These are phyloP conservation scores for Podila horticola DNA, from an alignment of 192 early-diverging fungal species.

Conservation along the genomic window DNA sequence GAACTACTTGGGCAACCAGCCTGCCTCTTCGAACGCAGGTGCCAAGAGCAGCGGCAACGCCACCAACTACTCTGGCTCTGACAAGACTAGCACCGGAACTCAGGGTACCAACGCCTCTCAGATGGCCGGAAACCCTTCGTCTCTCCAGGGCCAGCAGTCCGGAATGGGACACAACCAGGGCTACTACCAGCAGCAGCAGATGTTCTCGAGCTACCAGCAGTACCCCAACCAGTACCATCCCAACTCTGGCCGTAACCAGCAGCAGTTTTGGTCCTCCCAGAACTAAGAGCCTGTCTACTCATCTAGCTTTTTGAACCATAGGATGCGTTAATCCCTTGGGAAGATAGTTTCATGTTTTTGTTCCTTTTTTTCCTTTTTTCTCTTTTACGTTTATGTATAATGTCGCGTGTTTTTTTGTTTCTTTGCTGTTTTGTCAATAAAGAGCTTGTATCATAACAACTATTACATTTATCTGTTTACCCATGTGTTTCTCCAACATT, in stretches of 20 bases:
- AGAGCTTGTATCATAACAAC: constrained; percentile 3
- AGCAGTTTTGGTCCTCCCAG: constrained; percentile 54
- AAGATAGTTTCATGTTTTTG: constrained; percentile 5
- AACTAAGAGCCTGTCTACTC: constrained; percentile 41
- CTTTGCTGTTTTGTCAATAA: constrained; percentile 15
- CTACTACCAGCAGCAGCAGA: constrained; percentile 52
- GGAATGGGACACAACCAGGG: constrained; percentile 30
- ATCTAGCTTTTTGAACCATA: constrained; percentile 13
- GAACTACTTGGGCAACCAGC: constrained; percentile 46
- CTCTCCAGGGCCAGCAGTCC: constrained; percentile 41
- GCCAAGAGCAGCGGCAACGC: constrained; percentile 7
- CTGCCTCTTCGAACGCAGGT: constrained; percentile 9
- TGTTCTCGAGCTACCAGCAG: constrained; percentile 63
- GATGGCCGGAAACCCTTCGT: constrained; percentile 17
- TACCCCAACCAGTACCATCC: constrained; percentile 56
- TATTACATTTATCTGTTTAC: too few species aligned
- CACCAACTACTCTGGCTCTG: constrained; percentile 15
- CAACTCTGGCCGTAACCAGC: constrained; percentile 46
- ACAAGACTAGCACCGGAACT: constrained; percentile 10
- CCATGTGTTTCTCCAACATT: too few species aligned
- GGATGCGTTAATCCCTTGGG: background rate
- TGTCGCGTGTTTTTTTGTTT: constrained; percentile 1
- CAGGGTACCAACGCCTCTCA: constrained; percentile 13
- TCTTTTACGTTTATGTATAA: background rate
- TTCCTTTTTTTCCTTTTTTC: background rate